Percentiles rank a stretch among this genome's conserved stretches.
Conservation (phyloP, 805 yeast species). For the Yarrowia keelungensis region DNA sequence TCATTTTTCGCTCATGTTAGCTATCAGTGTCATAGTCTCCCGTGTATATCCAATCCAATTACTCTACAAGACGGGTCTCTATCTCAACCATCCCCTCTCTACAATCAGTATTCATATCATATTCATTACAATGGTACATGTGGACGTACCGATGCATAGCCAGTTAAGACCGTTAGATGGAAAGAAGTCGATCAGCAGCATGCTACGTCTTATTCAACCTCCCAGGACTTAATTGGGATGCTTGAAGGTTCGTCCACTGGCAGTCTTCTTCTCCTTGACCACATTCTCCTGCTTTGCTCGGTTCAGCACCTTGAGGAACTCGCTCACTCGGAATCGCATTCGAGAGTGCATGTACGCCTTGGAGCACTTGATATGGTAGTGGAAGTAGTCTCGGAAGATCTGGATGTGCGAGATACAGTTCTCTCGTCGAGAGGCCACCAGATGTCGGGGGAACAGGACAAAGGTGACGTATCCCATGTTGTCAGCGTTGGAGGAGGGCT, state of each 20-base stretch:
- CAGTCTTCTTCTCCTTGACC: slow-evolving; percentile 78
- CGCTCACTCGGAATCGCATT: slow-evolving; percentile 94
- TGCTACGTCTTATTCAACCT: not conserved
- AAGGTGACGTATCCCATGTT: slow-evolving; percentile 67
- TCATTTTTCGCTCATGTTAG: too few species aligned
- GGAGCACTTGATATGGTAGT: slow-evolving; percentile 97
- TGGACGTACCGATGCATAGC: slow-evolving; percentile 10
- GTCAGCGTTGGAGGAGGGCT: slow-evolving; percentile 50
- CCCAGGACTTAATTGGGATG: slow-evolving; percentile 2
- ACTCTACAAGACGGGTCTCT: too few species aligned
- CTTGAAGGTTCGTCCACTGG: slow-evolving; percentile 73
- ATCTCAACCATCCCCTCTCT: too few species aligned
- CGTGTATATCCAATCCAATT: too few species aligned
- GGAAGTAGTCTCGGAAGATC: slow-evolving; percentile 94
- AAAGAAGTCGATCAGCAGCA: not conserved
- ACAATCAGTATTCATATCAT: not conserved
- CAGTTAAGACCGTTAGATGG: not conserved
- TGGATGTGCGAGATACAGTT: slow-evolving; percentile 90
- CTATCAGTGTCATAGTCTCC: too few species aligned
- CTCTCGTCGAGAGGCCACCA: slow-evolving; percentile 76
- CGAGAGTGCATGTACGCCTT: slow-evolving; percentile 98
- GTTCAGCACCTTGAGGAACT: slow-evolving; percentile 92
- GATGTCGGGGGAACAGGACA: slow-evolving; percentile 59
- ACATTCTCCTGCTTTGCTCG: slow-evolving; percentile 94
- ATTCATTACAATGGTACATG: slow-evolving; percentile 12